Base-by-base conservation (phyloP, 257 asterid genomes). In the Nicotiana knightiana region DNA sequence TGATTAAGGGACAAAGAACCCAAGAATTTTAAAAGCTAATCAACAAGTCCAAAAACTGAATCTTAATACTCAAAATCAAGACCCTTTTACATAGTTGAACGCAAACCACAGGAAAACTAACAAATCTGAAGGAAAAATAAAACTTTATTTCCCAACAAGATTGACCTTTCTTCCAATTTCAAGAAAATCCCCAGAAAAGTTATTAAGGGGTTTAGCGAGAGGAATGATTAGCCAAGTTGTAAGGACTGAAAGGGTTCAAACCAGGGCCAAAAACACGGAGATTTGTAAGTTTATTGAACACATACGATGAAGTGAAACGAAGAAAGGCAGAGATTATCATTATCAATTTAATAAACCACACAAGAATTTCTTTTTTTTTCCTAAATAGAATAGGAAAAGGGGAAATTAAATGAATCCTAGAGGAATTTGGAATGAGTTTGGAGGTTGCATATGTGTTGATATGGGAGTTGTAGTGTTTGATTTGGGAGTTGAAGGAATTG, bases 261-360 rank as follows among this genome's bases (percentile, higher is more conserved):
- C 97, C 98, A 75, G 99, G 99, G 61, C 99, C 99, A 63, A 92
- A 89, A 33, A 87, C 99, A 10, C 98, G 93, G 33, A 91, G 97
- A 90, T 93, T 95, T 11, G 86, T 86, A 76, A 86, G 84, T 86
- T 88, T 85, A 17, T 79, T 91, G 67, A 87, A 90, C 76, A 87
- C 83, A 37, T 82, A 88, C 7, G 92, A 91, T 61, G 98, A 92
- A 6, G 94, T 82, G 77, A 84, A 86, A 1, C 86, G 90, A 79
- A 76, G 84, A 66, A 84, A 71, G 54, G 82, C 66, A 84, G 86
- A 83, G 77, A 87, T 85, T 84, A 90, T 79, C 97, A 95, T 93
- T 83, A 85, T 88, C 81, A 82, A 70, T 10, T 83, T 79, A 81
- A 78, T 66, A 65, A 85, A 88, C 86, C 55, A 32, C 35, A 32